Evolutionary conservation across 805 yeast genomes (phyloP), one percentile per base, ranked within the genome.

Genomic region (Spencermartinsiella europaea): DNA sequence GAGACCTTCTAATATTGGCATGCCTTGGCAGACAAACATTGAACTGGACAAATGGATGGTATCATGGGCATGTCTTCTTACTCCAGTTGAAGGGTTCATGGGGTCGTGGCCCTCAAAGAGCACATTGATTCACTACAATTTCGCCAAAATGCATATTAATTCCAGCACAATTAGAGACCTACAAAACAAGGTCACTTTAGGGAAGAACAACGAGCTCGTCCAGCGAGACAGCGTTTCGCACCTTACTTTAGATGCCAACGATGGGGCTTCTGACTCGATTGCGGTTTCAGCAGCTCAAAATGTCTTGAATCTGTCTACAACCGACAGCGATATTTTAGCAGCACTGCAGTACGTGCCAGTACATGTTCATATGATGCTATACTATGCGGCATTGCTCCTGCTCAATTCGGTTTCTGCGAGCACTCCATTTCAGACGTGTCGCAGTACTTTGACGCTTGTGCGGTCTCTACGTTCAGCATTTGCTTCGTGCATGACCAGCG

Each of bases 1-100:
- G 34, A 68, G 77, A 0, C 87, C 87, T 0, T 67, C 79, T 1
- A 67, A 77, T 1, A 76, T 81, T 59, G 89, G 89, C 0, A 70
- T 82, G 7, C 87, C 87, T 0, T 81, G 84, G 58, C 77, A 75
- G 53, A 74, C 81, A 4, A 82, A 82, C 57, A 62, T 82, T 47
- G 85, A 81, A 48, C 63, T 82, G 33, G 89, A 82, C 57, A 80
- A 76, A 61, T 82, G 89, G 89, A 82, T 82, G 86, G 85, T 82
- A 3, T 81, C 82, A 17, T 82, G 89, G 89, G 80, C 89, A 0
- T 85, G 83, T 8, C 62, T 81, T 35, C 64, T 82, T 17, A 76
- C 84, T 2, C 84, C 85, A 1, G 72, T 77, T 40, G 72, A 72
- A 42, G 66, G 63, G 16, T 65, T 64, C 22, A 58, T 61, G 40